Conservation (phyloP, 2,329 filamentous ascomycete genomes). For the Arthrobotrys iridis region DNA sequence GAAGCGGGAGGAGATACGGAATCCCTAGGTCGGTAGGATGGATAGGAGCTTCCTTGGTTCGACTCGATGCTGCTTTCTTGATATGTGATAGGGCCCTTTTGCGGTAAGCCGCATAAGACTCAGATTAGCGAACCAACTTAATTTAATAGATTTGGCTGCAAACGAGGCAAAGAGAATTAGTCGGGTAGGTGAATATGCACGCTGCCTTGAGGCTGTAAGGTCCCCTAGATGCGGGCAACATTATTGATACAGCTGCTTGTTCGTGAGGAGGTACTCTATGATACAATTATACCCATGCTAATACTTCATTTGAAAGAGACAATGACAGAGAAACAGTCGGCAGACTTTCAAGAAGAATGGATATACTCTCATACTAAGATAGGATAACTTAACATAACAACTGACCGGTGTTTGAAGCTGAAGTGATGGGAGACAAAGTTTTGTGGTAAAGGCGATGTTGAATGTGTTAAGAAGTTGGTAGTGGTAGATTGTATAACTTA, state of each 20-base stretch:
- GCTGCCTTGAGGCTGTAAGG: no score
- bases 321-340: not conserved
- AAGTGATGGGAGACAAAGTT: not conserved
- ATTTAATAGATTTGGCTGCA: no score
- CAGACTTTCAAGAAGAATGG: not conserved
- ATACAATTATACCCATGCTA: no score
- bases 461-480: conserved; percentile 27
- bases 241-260: no score
- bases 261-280: no score
- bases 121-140: conserved; percentile 24
- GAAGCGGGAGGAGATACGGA: conserved; percentile 38
- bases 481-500: conserved; percentile 38
- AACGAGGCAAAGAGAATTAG: no score
- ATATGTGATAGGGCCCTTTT: conserved; percentile 43
- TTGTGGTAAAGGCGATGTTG: conserved; percentile 17
- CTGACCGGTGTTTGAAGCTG: not conserved
- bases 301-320: no score
- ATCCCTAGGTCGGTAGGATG: conserved; percentile 32
- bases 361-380: not conserved
- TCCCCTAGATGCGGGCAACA: no score
- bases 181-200: no score
- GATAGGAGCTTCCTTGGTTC: conserved; percentile 29
- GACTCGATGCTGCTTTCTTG: conserved; percentile 28
- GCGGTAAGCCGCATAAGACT: not conserved
- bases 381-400: conserved; percentile 20